Base-by-base conservation (phyloP, 1,284 basidiomycete species). In the Melampsora larici-populina region DNA sequence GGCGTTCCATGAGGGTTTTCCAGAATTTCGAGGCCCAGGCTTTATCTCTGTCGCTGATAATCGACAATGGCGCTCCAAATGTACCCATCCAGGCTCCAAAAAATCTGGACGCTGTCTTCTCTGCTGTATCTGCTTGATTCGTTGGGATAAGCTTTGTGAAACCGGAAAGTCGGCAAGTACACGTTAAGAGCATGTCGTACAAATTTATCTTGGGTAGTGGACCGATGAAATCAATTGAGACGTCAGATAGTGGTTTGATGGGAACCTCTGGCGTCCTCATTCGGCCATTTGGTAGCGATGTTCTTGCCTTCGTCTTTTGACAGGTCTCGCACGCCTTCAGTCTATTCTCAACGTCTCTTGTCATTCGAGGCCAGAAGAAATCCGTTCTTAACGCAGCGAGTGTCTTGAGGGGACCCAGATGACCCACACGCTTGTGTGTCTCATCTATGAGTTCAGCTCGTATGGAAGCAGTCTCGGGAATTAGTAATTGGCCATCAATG, bases 11-110 rank as follows among this genome's bases (percentile, higher is more conserved):
- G 0, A 83, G 78, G 0, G 76, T 64, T 0, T 70, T 55, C 83
- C 83, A 84, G 68, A 84, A 83, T 15, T 66, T 24, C 6, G 80
- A 79, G 0, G 79, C 75, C 69, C 82, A 84, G 2, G 81, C 79
- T 26, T 80, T 80, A 69, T 83, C 80, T 0, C 81, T 40, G 65
- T 83, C 79, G 24, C 69, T 79, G 11, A 83, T 71, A 58, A 84
- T 80, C 0, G 80, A 49, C 4, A 78, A 24, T 0, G 81, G 82
- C 1, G 82, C 26, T 8, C 82, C 78, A 72, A 71, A 71, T 11
- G 60, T 36, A 7, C 29, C 49, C 24, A 60, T 6, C 55, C 69
- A 71, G 5, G 49, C 69, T 4, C 2, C 13, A 21, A 71, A 71
- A 6, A 71, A 71, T 24, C 69, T 18, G 26, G 51, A 21, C 8